A percentile compares a stretch with the other conserved stretches of the same genome.
phyloP scores from a whole-genome alignment of 495 filamentous ascomycete species.

The Penicillium daleae region DNA sequence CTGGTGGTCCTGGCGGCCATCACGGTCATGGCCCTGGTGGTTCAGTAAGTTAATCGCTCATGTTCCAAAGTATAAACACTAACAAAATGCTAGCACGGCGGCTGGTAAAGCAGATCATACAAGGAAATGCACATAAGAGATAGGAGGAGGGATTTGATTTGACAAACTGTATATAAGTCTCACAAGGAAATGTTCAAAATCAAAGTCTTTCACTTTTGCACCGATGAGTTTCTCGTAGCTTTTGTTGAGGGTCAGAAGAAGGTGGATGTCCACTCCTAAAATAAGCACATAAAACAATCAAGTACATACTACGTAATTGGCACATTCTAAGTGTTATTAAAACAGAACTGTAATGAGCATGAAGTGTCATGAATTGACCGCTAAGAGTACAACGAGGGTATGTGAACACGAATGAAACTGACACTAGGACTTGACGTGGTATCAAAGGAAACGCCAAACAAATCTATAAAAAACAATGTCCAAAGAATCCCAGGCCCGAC shows the following conservation, averaged over 20 bases:
- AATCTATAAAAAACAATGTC: conserved; percentile 8
- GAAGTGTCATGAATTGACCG: background rate
- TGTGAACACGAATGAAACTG: background rate
- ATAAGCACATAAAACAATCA: background rate
- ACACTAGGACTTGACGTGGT: background rate
- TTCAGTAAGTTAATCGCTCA: background rate
- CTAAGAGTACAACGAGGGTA: background rate
- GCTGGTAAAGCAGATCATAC: background rate
- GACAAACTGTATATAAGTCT: background rate
- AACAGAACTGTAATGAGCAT: background rate
- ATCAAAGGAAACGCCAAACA: background rate
- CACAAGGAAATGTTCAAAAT: background rate
- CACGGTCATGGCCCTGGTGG: too few relatives aligned
- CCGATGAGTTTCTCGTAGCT: background rate
- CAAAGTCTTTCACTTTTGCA: background rate
- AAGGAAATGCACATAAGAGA: background rate
- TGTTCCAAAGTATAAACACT: background rate
- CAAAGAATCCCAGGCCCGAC: background rate
- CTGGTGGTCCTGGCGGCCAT: too few relatives aligned
- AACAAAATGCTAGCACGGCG: background rate
- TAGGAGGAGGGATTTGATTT: background rate
- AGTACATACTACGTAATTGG: too few relatives aligned
- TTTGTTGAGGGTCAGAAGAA: background rate
- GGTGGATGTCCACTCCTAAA: background rate
- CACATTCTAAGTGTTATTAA: background rate